Evolutionary conservation across 106 monocot genomes (phyloP), one percentile per base, ranked within the genome.

Genomic region (Allium cepa): DNA sequence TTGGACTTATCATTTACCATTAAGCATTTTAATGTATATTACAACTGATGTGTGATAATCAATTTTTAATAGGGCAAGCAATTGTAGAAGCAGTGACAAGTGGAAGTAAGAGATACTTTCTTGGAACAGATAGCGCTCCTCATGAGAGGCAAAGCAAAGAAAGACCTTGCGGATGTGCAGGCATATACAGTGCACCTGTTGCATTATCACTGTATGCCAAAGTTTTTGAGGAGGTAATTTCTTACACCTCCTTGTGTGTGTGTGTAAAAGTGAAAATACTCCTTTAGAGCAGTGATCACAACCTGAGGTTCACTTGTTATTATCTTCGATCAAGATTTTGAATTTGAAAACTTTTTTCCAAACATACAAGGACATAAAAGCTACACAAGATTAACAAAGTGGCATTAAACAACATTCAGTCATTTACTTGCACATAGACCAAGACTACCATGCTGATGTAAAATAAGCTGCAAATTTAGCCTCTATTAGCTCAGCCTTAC

Each of bases 91-190:
- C 92, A 68, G 92, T 97, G 9, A 92, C 92, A 73, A 92, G 96
- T 74, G 96, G 96, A 60, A 97, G 92, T 66, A 97, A 60, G 53
- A 73, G 70, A 15, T 97, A 86, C 75, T 97, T 97, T 58, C 84
- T 92, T 50, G 96, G 96, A 47, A 97, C 96, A 11, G 96, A 97
- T 53, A 92, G 92, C 72, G 96, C 96, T 50, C 96, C 96, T 16
- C 95, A 96, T 77, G 88, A 88, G 59, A 88, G 80, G 77, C 63
- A 57, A 68, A 74, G 69, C 8, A 96, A 96, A 75, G 96, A 97
- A 73, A 69, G 88, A 65, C 50, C 88, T 10, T 92, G 88, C 76
- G 96, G 96, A 63, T 97, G 96, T 86, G 96, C 96, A 22, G 92
- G 92, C 61, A 97, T 97, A 71, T 97, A 68, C 56, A 97, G 79